These are phyloP conservation scores for Alliaria petiolata DNA, from an alignment of 345 rosid genomes.

Conservation along the genomic window DNA sequence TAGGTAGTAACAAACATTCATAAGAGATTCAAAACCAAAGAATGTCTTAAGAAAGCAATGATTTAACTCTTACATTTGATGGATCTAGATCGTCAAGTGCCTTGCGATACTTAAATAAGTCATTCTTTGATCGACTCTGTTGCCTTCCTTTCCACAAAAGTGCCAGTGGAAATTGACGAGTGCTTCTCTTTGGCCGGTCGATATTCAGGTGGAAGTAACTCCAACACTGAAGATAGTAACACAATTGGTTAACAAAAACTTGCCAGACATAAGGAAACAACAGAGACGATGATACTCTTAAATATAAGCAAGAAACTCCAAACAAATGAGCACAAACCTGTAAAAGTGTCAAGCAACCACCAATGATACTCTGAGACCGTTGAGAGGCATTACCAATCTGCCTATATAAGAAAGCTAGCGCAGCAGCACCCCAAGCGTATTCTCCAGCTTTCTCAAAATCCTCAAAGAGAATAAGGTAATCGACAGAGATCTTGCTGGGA, in stretches of 20 bases:
- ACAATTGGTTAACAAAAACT: background rate
- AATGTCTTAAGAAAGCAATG: background rate
- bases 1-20: background rate
- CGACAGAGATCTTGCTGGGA: constrained; percentile 70
- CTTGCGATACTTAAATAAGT: constrained; percentile 60
- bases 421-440: constrained; percentile 83
- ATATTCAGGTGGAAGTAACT: constrained; percentile 75
- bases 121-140: constrained; percentile 65
- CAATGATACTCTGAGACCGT: constrained; percentile 71
- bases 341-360: constrained; percentile 71
- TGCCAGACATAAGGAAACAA: background rate
- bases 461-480: constrained; percentile 59
- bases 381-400: constrained; percentile 80
- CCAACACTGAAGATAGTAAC: constrained; percentile 52
- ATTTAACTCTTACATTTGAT: constrained; percentile 38
- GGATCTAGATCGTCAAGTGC: constrained; percentile 59
- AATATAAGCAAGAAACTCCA: background rate
- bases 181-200: constrained; percentile 60
- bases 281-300: background rate
- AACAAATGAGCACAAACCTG: constrained; percentile 44
- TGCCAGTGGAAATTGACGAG: constrained; percentile 60
- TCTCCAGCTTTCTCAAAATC: constrained; percentile 66
- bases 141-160: constrained; percentile 82
- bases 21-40: background rate
- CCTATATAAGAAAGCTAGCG: constrained; percentile 68